Evolutionary conservation across 148 eudicot species (phyloP).

Genomic region (Fagopyrum esculentum): DNA sequence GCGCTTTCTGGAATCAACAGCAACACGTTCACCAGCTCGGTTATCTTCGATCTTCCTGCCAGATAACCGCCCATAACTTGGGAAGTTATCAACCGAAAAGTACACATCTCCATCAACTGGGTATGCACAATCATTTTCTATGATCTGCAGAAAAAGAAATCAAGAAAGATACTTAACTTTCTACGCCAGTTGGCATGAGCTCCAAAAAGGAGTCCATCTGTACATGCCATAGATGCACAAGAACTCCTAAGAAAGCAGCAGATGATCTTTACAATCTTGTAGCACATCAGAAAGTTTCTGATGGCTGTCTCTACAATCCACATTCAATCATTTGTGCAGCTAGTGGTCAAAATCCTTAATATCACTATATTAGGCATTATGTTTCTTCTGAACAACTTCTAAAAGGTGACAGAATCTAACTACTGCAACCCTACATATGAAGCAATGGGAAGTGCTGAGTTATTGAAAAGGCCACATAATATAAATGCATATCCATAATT

Average conservation of each 20-base stretch:
- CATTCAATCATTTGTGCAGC: not conserved
- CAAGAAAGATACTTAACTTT: not conserved
- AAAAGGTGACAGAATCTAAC: not conserved
- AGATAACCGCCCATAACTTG: constrained; percentile 66
- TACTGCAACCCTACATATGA: not conserved
- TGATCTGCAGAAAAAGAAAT: constrained; percentile 44
- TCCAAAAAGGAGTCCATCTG: not conserved
- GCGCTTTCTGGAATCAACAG: constrained; percentile 67
- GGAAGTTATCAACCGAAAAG: constrained; percentile 67
- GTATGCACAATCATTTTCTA: constrained; percentile 63
- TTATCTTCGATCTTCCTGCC: constrained; percentile 77
- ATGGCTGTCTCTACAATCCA: not conserved
- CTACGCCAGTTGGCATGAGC: not conserved
- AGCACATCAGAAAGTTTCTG: not conserved
- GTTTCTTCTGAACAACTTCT: not conserved
- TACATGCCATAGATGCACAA: not conserved
- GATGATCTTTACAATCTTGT: not conserved
- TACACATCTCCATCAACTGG: constrained; percentile 86
- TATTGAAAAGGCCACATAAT: not conserved
- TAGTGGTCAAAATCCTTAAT: not conserved
- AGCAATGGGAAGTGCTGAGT: not conserved
- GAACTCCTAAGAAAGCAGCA: not conserved
- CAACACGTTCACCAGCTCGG: constrained; percentile 90
- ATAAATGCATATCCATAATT: not conserved
- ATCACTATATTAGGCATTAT: not conserved